Percentiles rank a stretch among this genome's conserved stretches.
phyloP scores from a whole-genome alignment of 73 alveolate genomes.

The Symbiodinium pilosum region DNA sequence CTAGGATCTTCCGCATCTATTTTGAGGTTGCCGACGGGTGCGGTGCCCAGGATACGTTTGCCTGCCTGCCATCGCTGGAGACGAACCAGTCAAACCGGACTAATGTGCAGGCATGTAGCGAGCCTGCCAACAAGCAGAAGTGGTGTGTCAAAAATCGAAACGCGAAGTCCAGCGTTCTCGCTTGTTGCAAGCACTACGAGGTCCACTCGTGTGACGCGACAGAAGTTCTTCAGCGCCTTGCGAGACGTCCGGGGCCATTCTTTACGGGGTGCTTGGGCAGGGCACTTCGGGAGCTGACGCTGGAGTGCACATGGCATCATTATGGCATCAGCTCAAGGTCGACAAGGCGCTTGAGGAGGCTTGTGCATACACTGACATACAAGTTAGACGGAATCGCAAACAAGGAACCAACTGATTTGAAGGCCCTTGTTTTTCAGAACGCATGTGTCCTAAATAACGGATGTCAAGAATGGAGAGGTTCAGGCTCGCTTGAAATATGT shows the following conservation, averaged over 20 bases:
- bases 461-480: too few species aligned
- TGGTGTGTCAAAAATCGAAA: background rate
- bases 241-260: background rate
- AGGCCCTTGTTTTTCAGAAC: too few species aligned
- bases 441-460: too few species aligned
- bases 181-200: background rate
- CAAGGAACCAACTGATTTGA: too few species aligned
- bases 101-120: too few species aligned
- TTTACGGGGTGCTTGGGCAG: too few species aligned
- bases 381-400: background rate
- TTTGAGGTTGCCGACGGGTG: slow-evolving; percentile 56
- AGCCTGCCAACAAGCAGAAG: too few species aligned
- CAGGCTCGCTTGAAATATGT: too few species aligned
- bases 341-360: background rate
- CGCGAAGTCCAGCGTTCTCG: background rate
- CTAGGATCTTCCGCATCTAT: slow-evolving; percentile 70
- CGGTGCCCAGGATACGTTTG: background rate
- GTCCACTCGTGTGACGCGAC: slow-evolving; percentile 68
- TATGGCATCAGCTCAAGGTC: background rate
- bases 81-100: too few species aligned
- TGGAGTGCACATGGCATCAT: background rate
- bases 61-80: background rate
- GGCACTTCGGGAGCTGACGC: background rate
- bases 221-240: slow-evolving; percentile 83
- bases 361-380: background rate